Conservation (phyloP, 306 rosid genomes). For the Senna siamea region DNA sequence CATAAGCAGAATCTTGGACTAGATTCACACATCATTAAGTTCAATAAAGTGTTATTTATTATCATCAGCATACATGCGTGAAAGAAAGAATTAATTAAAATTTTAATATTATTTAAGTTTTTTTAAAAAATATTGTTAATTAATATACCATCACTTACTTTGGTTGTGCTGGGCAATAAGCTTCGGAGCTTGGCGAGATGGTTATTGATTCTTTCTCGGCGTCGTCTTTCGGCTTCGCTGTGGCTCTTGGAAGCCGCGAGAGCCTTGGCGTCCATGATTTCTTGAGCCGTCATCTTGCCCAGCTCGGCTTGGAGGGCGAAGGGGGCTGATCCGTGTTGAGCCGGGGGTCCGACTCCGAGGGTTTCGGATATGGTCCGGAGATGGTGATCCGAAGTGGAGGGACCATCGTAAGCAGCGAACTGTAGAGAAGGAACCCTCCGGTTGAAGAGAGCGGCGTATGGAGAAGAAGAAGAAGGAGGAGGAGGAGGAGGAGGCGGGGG, state of each 20-base stretch:
- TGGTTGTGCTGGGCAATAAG: slow-evolving; percentile 86
- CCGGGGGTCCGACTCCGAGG: slow-evolving; percentile 73
- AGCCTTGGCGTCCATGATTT: slow-evolving; percentile 94
- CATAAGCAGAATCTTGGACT: slow-evolving; percentile 39
- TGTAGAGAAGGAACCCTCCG: slow-evolving; percentile 72
- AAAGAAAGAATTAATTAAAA: too few relatives aligned
- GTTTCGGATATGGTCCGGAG: slow-evolving; percentile 74
- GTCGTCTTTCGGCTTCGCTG: slow-evolving; percentile 90
- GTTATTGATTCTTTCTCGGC: slow-evolving; percentile 94
- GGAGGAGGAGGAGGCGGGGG: too few relatives aligned
- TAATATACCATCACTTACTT: slow-evolving; percentile 55
- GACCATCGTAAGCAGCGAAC: slow-evolving; percentile 65
- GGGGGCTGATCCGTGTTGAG: slow-evolving; percentile 63
- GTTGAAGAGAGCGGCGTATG: slow-evolving; percentile 61
- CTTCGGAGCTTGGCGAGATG: slow-evolving; percentile 90
- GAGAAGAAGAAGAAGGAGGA: too few relatives aligned
- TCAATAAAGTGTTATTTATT: background rate
- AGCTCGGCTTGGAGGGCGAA: slow-evolving; percentile 87
- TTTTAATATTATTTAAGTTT: too few relatives aligned
- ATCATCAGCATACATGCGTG: too few relatives aligned
- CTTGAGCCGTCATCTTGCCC: slow-evolving; percentile 84
- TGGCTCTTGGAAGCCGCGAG: slow-evolving; percentile 92
- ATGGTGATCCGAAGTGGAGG: slow-evolving; percentile 62
- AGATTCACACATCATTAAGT: slow-evolving; percentile 26
- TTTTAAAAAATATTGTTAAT: too few relatives aligned